Conservation (phyloP, 306 rosid genomes). For the Fragaria iinumae region DNA sequence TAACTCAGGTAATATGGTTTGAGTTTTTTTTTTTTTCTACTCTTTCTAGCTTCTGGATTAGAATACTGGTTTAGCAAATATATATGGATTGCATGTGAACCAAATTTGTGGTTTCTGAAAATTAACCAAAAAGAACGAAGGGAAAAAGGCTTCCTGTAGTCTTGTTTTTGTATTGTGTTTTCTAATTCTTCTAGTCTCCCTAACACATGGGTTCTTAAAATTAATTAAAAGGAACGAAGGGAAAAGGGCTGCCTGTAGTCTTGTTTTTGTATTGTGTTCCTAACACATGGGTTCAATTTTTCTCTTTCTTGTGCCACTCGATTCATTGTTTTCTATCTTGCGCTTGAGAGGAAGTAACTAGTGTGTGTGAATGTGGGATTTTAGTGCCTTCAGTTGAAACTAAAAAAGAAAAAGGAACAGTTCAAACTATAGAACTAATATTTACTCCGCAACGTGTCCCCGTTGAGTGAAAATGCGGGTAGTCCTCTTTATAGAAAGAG, state of each 20-base stretch:
- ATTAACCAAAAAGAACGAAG: not conserved
- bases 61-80: not conserved
- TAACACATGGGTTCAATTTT: not conserved
- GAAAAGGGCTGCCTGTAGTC: too few relatives aligned
- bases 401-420: not conserved
- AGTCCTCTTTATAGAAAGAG: not conserved
- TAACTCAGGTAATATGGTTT: conserved; percentile 58
- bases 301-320: not conserved
- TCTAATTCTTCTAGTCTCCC: not conserved
- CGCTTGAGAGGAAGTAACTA: not conserved
- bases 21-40: not conserved
- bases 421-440: not conserved
- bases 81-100: not conserved
- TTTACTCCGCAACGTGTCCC: not conserved
- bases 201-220: not conserved
- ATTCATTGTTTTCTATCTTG: not conserved
- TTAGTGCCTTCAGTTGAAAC: not conserved
- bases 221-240: not conserved
- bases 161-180: too few relatives aligned
- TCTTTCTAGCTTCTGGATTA: conserved; percentile 23
- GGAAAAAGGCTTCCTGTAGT: too few relatives aligned
- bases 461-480: not conserved
- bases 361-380: not conserved
- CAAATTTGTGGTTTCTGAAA: not conserved
- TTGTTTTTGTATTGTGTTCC: not conserved